Base-by-base conservation (phyloP, 1,284 basidiomycete species). In the Butyriboletus appendiculatus region DNA sequence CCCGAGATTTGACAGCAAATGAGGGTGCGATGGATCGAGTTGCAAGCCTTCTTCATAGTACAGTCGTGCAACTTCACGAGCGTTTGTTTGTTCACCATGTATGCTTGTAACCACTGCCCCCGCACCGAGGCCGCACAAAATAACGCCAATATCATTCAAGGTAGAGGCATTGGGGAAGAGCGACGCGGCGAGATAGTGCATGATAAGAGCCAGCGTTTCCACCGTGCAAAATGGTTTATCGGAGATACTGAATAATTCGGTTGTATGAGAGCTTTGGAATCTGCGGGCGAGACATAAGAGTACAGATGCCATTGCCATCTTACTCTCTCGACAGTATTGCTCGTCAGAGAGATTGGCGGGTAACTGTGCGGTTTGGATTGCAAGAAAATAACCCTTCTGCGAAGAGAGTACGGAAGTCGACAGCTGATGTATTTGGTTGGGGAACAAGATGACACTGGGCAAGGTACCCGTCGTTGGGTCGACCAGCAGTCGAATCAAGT, bases 101-200 rank as follows among this genome's bases (percentile, higher is more conserved):
- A 45, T 22, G 22, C 53, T 53, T 22, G 66, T 64, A 11, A 67
- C 50, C 11, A 60, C 43, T 45, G 63, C 60, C 15, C 57, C 68
- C 16, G 72, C 64, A 18, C 74, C 73, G 38, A 82, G 69, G 2
- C 75, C 74, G 2, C 82, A 81, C 5, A 86, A 66, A 26, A 85
- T 67, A 54, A 86, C 84, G 22, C 84, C 84, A 20, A 85, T 73
- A 55, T 86, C 85, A 63, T 86, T 86, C 69, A 77, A 79, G 5
- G 79, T 81, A 45, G 80, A 80, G 4, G 84, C 77, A 4, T 78
- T 77, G 2, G 81, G 79, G 58, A 74, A 73, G 44, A 85, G 69
- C 4, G 81, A 75, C 5, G 83, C 70, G 0, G 84, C 80, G 43
- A 85, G 68, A 60, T 86, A 86, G 62, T 85, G 84, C 40, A 85